Evolutionary conservation across 805 yeast genomes (phyloP), one percentile per base, ranked within the genome.

Genomic region (Metschnikowia hibisci): DNA sequence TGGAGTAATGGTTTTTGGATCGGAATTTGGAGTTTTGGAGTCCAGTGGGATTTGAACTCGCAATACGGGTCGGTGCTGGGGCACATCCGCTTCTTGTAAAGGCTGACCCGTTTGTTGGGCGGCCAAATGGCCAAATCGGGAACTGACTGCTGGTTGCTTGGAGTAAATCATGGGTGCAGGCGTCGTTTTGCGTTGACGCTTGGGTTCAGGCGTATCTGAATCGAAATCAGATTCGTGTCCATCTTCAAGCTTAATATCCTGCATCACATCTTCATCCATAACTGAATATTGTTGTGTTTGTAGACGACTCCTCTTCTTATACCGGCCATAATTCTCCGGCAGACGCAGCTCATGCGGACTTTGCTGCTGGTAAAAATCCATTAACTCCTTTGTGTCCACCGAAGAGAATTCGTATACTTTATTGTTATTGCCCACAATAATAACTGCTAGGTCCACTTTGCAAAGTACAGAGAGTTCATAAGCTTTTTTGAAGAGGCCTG

Each of bases 391-490:
- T 13, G 88, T 74, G 47, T 82, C 80, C 13, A 82, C 81, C 4
- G 95, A 81, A 7, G 89, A 77, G 59, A 82, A 91, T 66, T 91
- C 96, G 60, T 86, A 89, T 18, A 89, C 77, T 56, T 84, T 85
- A 56, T 87, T 82, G 62, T 82, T 89, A 55, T 80, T 80, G 14
- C 96, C 95, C 29, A 89, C 71, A 20, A 91, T 88, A 12, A 91
- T 81, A 25, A 91, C 91, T 2, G 98, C 95, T 25, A 93, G 74
- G 58, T 91, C 98, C 5, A 89, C 96, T 50, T 88, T 90, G 64
- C 98, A 91, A 31, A 91, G 73, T 9, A 91, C 91, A 0, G 96
- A 81, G 43, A 93, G 72, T 62, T 85, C 93, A 59, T 84, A 85
- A 2, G 91, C 91, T 62, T 84, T 85, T 58, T 86, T 86, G 66